A percentile compares a stretch with the other conserved stretches of the same genome.
Conservation (phyloP, 2,329 filamentous ascomycete species). For the Aspergillus aculeatinus region DNA sequence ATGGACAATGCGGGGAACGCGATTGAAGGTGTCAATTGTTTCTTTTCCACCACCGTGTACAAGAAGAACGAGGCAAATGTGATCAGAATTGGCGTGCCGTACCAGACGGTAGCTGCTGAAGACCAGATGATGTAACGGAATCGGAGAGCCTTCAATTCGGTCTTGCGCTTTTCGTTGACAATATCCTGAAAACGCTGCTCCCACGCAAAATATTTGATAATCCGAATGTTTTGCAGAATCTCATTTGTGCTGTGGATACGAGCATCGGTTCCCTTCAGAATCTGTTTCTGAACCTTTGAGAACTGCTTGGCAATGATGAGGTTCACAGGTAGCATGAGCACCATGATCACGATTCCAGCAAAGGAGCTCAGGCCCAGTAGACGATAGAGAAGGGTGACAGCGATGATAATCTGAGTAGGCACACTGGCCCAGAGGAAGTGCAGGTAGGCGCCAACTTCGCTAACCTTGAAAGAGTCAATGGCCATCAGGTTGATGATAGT, state of each 20-base stretch:
- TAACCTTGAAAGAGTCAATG: constrained; percentile 98
- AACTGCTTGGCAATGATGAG: constrained; percentile 85
- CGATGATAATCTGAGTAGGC: constrained; percentile 81
- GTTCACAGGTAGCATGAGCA: constrained; percentile 83
- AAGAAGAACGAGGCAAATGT: constrained; percentile 95
- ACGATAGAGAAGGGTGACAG: constrained; percentile 77
- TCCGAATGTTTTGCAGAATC: constrained; percentile 92
- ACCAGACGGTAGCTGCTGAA: constrained; percentile 89
- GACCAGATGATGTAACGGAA: constrained; percentile 90
- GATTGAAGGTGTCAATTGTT: constrained; percentile 83
- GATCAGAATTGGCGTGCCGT: constrained; percentile 89
- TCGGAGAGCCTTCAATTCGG: constrained; percentile 75
- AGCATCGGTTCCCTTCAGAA: constrained; percentile 90
- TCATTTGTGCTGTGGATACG: constrained; percentile 96
- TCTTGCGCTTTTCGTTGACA: constrained; percentile 82
- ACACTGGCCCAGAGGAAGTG: constrained; percentile 94
- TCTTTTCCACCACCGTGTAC: constrained; percentile 86
- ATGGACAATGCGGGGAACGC: constrained; percentile 96
- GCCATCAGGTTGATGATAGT: constrained; percentile 99
- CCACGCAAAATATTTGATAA: constrained; percentile 99
- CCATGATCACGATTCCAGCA: constrained; percentile 88
- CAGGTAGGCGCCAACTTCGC: constrained; percentile 89
- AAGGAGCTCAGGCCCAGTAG: constrained; percentile 93
- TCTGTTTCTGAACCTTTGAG: constrained; percentile 80
- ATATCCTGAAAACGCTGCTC: constrained; percentile 83